phyloP scores from a whole-genome alignment of 1,139 yeast species.

The Geotrichum bryndzae region DNA sequence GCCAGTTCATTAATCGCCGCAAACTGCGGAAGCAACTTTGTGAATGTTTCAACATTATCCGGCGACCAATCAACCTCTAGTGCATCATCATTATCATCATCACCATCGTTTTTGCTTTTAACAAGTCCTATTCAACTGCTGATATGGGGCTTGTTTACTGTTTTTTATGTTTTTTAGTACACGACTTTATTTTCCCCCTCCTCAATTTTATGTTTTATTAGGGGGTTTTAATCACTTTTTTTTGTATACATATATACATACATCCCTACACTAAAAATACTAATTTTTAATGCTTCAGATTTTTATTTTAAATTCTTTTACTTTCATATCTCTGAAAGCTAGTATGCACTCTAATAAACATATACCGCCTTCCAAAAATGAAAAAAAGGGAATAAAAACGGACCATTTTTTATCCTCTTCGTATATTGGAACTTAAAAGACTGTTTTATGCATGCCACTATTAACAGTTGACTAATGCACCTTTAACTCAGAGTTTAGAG shows the following conservation, averaged over 20 bases:
- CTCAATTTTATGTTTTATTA: not conserved
- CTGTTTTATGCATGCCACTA: too few relatives aligned
- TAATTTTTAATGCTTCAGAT: not conserved
- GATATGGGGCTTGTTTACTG: not conserved
- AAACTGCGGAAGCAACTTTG: slow-evolving; percentile 23
- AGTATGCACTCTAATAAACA: too few relatives aligned
- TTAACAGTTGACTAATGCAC: too few relatives aligned
- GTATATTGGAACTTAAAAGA: too few relatives aligned
- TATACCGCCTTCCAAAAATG: too few relatives aligned
- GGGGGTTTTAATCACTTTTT: not conserved
- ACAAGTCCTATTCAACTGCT: not conserved
- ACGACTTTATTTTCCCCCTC: not conserved
- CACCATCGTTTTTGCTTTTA: not conserved
- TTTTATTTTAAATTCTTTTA: not conserved
- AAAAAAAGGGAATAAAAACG: too few relatives aligned
- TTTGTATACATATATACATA: not conserved
- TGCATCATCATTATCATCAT: not conserved
- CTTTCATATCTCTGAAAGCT: too few relatives aligned
- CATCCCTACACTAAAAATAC: not conserved
- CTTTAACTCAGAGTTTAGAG: too few relatives aligned
- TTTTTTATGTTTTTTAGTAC: not conserved
- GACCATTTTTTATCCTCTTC: too few relatives aligned
- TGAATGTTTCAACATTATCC: slow-evolving; percentile 5
- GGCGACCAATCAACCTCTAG: not conserved
- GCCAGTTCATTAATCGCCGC: slow-evolving; percentile 26